Base-by-base conservation (phyloP, 805 yeast species). In the Teunomyces atbi region DNA sequence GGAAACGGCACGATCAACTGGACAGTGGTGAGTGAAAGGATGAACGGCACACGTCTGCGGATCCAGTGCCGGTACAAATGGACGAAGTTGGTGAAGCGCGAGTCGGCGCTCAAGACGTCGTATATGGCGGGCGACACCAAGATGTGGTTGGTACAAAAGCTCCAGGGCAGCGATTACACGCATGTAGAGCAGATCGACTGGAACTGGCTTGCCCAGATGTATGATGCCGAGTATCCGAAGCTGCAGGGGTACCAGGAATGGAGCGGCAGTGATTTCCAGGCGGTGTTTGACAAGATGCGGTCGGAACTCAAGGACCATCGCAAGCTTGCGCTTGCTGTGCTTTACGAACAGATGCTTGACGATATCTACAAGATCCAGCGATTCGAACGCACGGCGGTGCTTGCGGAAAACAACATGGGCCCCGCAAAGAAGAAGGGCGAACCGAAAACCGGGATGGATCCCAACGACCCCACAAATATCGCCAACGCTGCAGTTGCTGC, bases 41-140 rank as follows among this genome's bases (percentile, higher is more conserved):
- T 92, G 96, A 84, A 88, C 28, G 97, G 97, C 2, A 73, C 81
- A 1, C 77, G 98, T 51, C 86, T 96, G 1, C 76, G 98, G 55
- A 91, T 92, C 53, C 98, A 92, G 66, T 91, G 97, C 63, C 79
- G 98, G 48, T 92, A 92, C 66, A 92, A 92, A 62, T 92, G 97
- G 97, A 86, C 86, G 60, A 92, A 91, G 66, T 59, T 90, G 5
- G 66, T 83, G 44, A 83, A 81, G 57, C 72, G 86, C 48, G 85
- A 83, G 50, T 59, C 69, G 18, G 52, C 58, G 30, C 53, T 56
- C n/a, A 54, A 72, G 12, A 53, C 66, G 2, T 50, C 65, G 18
- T 58, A 56, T 44, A 68, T 71, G 74, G 61, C 60, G 34, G 42
- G 53, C 3, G 58, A 57, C 6, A 65, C 69, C n/a, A 67, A 64